A percentile compares a stretch with the other conserved stretches of the same genome.
phyloP scores from a whole-genome alignment of 441 rosid species.

The Populus hybrid region DNA sequence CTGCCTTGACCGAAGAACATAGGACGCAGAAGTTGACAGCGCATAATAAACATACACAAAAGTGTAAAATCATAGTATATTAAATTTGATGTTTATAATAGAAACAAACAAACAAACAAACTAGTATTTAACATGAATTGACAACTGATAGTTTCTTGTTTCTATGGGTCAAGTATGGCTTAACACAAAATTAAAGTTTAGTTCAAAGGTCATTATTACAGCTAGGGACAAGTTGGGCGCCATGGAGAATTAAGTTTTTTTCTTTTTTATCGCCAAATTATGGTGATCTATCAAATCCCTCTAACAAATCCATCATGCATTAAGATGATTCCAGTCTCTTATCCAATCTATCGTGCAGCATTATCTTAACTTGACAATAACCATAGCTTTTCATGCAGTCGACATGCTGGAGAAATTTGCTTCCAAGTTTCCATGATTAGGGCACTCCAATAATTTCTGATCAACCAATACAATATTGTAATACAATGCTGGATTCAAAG shows the following conservation, averaged over 20 bases:
- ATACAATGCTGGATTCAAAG: too few species aligned
- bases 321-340: background rate
- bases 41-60: background rate
- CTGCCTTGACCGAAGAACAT: too few species aligned
- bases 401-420: background rate
- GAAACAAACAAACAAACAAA: background rate
- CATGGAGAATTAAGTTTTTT: background rate
- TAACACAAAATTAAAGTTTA: background rate
- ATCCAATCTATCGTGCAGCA: background rate
- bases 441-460: background rate
- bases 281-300: background rate
- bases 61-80: background rate
- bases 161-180: background rate
- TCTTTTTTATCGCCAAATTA: background rate
- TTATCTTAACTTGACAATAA: background rate
- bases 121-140: background rate
- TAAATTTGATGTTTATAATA: too few species aligned
- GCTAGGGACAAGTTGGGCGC: background rate
- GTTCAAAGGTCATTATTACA: background rate
- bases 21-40: background rate
- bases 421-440: background rate
- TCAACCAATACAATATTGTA: background rate
- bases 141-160: background rate
- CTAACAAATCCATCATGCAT: background rate
- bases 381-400: background rate